Conservation (phyloP, 2,329 filamentous ascomycete species). For the Parastagonospora nodorum region DNA sequence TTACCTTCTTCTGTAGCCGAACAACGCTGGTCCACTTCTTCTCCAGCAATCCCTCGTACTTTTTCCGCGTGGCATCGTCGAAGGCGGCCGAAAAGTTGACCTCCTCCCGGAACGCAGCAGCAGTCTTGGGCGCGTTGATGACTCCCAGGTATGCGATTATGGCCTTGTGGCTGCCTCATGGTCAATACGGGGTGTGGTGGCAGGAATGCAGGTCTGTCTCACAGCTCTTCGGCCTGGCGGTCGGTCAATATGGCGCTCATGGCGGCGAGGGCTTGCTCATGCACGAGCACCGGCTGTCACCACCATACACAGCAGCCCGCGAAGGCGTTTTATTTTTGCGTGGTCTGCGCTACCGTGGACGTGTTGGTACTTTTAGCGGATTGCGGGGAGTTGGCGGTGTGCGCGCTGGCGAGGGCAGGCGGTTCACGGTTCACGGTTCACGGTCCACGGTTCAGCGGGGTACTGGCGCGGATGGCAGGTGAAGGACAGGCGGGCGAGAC, state of each 20-base stretch:
- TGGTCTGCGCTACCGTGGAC: constrained; percentile 4
- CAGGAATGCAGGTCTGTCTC: constrained; percentile 44
- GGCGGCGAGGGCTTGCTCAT: constrained; percentile 38
- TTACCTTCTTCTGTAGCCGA: constrained; percentile 90
- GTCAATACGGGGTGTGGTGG: constrained; percentile 7
- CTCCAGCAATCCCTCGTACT: constrained; percentile 91
- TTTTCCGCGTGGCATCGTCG: constrained; percentile 82
- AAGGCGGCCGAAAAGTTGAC: constrained; percentile 74
- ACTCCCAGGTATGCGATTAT: constrained; percentile 87
- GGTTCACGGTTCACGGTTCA: not conserved
- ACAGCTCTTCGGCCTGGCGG: constrained; percentile 89
- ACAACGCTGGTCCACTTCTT: constrained; percentile 99
- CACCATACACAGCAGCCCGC: constrained; percentile 35
- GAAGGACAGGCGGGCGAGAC: not conserved
- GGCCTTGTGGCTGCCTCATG: constrained; percentile 75
- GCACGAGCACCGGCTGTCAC: constrained; percentile 22
- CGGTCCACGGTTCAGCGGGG: not conserved
- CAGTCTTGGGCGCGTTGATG: constrained; percentile 71
- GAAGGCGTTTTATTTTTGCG: not conserved
- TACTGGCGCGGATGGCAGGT: not conserved
- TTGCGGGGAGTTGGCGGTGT: constrained; percentile 18
- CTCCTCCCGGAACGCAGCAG: constrained; percentile 76
- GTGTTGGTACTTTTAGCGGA: constrained; percentile 2
- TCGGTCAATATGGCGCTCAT: constrained; percentile 79
- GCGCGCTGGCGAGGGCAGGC: not conserved